Evolutionary conservation across 1,284 basidiomycete genomes (phyloP), one percentile per base, ranked within the genome.

Genomic region (Albatrellus sp.): DNA sequence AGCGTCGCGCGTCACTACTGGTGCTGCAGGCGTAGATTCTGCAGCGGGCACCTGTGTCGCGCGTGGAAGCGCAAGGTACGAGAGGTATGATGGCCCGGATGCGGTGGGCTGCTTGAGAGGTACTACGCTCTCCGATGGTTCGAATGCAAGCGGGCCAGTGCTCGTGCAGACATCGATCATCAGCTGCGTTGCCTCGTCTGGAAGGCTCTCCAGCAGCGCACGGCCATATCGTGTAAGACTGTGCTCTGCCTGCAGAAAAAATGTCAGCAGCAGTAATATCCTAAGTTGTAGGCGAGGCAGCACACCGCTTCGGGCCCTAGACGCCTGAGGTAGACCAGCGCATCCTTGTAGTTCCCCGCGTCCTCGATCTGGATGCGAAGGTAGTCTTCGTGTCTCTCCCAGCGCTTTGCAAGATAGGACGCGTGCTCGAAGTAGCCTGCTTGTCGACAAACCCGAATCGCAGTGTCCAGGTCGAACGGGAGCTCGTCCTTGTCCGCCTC

Each of bases 381-480:
- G 59, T 93, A 98, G 53, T 97, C 94, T 54, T 93, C 90, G 55
- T 97, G 90, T 28, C 87, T 69, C 34, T 80, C 78, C 62, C 93
- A 98, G 57, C 90, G 88, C 64, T 82, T 82, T 5, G 94, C 94
- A 3, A 99, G 74, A 61, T 96, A 98, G 0, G 83, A 80, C 0
- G 96, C 96, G 57, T 98, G 94, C 42, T 90, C 83, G 56, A 88
- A 96, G 62, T 96, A 98, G 0, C 92, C 90, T 0, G 91, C 94
- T 60, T 98, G 94, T 16, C 94, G 74, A 59, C 93, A 98, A 9
- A 98, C 94, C 1, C 90, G 75, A 49, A 98, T 97, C 0, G 92
- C 96, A 0, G 94, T 98, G 47, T 94, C 92, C 30, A 99, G 73
- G 57, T 99, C 96, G 56, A 98, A 98, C 0, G 92, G 92, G 1